A percentile compares a stretch with the other conserved stretches of the same genome.
phyloP scores from a whole-genome alignment of 768 basidiomycete species.

The Lactarius tabidus region DNA sequence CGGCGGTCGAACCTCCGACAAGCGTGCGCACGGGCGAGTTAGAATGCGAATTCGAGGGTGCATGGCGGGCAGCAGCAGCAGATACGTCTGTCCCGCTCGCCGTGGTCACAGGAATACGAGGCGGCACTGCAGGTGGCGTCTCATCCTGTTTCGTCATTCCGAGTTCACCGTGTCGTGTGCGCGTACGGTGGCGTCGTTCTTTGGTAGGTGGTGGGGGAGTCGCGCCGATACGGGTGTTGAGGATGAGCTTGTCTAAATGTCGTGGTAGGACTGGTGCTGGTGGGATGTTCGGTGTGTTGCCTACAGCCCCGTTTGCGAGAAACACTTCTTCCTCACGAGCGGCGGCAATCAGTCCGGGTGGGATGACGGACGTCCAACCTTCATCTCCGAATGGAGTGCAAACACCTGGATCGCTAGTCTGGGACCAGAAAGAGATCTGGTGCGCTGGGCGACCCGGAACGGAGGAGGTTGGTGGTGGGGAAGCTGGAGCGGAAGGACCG shows the following conservation, averaged over 20 bases:
- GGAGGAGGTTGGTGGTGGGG: slow-evolving; percentile 32
- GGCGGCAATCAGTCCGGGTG: slow-evolving; percentile 71
- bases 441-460: slow-evolving; percentile 24
- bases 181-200: slow-evolving; percentile 20
- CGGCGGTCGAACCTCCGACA: slow-evolving; percentile 13
- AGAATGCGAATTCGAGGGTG: slow-evolving; percentile 1
- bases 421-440: slow-evolving; percentile 43
- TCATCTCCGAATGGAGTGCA: slow-evolving; percentile 31
- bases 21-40: slow-evolving; percentile 27
- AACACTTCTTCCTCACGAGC: slow-evolving; percentile 82
- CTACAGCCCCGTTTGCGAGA: slow-evolving; percentile 37
- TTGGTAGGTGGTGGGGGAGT: slow-evolving; percentile 14
- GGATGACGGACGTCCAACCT: slow-evolving; percentile 78
- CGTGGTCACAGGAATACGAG: slow-evolving; percentile 32
- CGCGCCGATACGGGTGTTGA: slow-evolving; percentile 52
- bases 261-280: slow-evolving; percentile 85
- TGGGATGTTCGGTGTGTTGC: slow-evolving; percentile 75
- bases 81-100: slow-evolving; percentile 34
- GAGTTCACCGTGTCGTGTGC: slow-evolving; percentile 23
- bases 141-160: slow-evolving; percentile 22
- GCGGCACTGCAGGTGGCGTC: slow-evolving; percentile 19
- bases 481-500: slow-evolving; percentile 32
- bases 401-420: slow-evolving; percentile 27
- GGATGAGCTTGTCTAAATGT: slow-evolving; percentile 89
- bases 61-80: slow-evolving; percentile 15